Conservation (phyloP, 176 grass and related monocot species). For the Thinopyrum elongatum region DNA sequence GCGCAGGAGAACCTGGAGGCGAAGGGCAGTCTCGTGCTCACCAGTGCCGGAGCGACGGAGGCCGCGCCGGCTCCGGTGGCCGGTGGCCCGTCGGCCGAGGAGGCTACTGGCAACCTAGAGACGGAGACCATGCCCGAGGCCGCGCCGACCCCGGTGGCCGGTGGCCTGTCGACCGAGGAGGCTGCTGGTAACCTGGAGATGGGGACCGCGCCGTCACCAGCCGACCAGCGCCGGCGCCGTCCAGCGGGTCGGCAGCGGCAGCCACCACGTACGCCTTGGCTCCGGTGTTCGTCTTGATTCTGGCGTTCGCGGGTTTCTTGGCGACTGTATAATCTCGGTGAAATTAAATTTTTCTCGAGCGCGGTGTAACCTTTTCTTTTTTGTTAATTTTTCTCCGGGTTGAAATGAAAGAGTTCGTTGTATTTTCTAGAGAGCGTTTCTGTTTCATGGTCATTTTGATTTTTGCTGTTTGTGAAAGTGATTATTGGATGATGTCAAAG, state of each 20-base stretch:
- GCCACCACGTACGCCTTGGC: not conserved
- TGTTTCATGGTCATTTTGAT: no score
- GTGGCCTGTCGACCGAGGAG: not conserved
- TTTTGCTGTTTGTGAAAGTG: no score
- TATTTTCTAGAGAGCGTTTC: no score
- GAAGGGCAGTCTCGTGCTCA: slow-evolving; percentile 37
- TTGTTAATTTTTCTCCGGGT: no score
- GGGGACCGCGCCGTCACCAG: not conserved
- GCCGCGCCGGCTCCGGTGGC: slow-evolving; percentile 14
- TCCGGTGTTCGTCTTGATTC: not conserved
- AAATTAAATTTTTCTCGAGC: not conserved
- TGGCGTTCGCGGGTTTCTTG: slow-evolving; percentile 27
- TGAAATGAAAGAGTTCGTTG: no score
- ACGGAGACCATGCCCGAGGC: not conserved
- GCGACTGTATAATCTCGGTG: slow-evolving; percentile 14
- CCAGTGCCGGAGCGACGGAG: not conserved
- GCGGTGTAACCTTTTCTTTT: no score
- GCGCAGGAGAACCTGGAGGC: slow-evolving; percentile 32
- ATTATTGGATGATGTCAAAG: no score
- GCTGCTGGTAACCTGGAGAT: not conserved
- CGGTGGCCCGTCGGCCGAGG: not conserved
- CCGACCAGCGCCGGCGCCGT: slow-evolving; percentile 10
- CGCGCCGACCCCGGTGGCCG: slow-evolving; percentile 12
- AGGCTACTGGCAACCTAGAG: not conserved
- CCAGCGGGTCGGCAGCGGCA: not conserved